Percentiles rank a stretch among this genome's conserved stretches.
Evolutionary conservation across 345 rosid genomes (phyloP).

Genomic region (Kernera saxatilis): DNA sequence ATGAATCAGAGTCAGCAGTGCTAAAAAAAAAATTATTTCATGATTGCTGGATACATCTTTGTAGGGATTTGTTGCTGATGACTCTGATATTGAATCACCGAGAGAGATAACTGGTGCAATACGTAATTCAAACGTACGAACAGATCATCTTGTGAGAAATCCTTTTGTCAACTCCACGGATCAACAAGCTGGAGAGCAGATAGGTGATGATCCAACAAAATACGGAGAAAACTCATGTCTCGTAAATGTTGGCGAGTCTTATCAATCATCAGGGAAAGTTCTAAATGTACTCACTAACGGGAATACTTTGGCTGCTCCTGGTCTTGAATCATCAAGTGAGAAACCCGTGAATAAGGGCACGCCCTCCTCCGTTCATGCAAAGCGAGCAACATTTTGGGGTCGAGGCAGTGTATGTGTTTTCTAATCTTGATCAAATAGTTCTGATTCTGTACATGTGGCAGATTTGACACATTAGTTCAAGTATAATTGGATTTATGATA

Average conservation of each 20-base stretch:
- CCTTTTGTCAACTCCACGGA: slow-evolving; percentile 39
- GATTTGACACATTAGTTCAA: not conserved
- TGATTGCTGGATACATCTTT: slow-evolving; percentile 11
- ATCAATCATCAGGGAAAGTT: slow-evolving; percentile 67
- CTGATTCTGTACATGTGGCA: not conserved
- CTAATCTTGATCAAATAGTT: slow-evolving; percentile 15
- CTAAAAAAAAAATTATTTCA: not conserved
- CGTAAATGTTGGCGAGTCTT: slow-evolving; percentile 60
- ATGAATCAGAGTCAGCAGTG: not conserved
- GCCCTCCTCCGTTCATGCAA: slow-evolving; percentile 52
- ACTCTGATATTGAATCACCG: slow-evolving; percentile 72
- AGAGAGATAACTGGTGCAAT: slow-evolving; percentile 39
- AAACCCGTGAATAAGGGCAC: slow-evolving; percentile 56
- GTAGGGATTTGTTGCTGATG: slow-evolving; percentile 86
- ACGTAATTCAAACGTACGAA: slow-evolving; percentile 40
- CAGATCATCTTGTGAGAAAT: slow-evolving; percentile 42
- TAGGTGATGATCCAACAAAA: slow-evolving; percentile 46
- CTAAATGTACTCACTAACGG: slow-evolving; percentile 57
- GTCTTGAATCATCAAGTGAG: slow-evolving; percentile 55
- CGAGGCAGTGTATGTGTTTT: slow-evolving; percentile 69
- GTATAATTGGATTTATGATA: slow-evolving; percentile 1
- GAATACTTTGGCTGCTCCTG: slow-evolving; percentile 46
- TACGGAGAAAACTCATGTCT: slow-evolving; percentile 42
- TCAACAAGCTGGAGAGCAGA: slow-evolving; percentile 50
- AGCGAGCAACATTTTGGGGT: slow-evolving; percentile 85